These are phyloP conservation scores for Epichloe aotearoae DNA, from an alignment of 2,329 filamentous ascomycete genomes.

Conservation along the genomic window DNA sequence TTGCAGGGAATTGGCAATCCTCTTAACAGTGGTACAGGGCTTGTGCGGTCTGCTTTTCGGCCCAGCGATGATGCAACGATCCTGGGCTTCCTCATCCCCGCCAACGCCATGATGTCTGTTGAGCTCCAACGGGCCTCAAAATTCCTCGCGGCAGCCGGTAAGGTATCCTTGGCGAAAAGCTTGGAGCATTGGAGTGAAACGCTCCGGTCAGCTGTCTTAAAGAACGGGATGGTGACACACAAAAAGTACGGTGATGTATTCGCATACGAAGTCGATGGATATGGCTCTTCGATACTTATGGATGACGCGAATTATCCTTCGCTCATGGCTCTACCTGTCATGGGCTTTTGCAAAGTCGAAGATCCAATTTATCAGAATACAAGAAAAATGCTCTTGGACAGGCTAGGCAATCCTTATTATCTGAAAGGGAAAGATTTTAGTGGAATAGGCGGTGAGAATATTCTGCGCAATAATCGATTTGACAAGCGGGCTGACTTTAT, in stretches of 20 bases:
- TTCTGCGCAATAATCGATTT: slow-evolving; percentile 2
- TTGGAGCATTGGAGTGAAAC: slow-evolving; percentile 45
- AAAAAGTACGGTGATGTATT: slow-evolving; percentile 67
- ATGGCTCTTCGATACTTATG: slow-evolving; percentile 72
- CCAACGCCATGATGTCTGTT: slow-evolving; percentile 91
- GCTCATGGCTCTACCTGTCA: slow-evolving; percentile 60
- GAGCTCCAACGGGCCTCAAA: slow-evolving; percentile 65
- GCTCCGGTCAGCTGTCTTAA: slow-evolving; percentile 67
- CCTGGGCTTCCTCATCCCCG: slow-evolving; percentile 85
- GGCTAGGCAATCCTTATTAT: slow-evolving; percentile 76
- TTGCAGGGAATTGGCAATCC: slow-evolving; percentile 83
- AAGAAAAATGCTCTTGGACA: slow-evolving; percentile 59
- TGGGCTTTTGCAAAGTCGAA: slow-evolving; percentile 55
- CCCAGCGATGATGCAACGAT: slow-evolving; percentile 94
- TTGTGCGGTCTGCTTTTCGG: slow-evolving; percentile 83
- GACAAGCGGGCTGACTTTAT: slow-evolving; percentile 6
- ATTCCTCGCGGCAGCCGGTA: slow-evolving; percentile 50
- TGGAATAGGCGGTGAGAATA: slow-evolving; percentile 66
- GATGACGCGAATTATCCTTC: slow-evolving; percentile 83
- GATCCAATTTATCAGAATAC: slow-evolving; percentile 79
- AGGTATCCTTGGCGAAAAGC: slow-evolving; percentile 36
- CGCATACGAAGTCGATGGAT: slow-evolving; percentile 80
- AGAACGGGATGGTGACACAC: slow-evolving; percentile 70
- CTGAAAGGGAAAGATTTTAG: slow-evolving; percentile 63
- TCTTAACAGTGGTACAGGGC: slow-evolving; percentile 66